A percentile compares a stretch with the other conserved stretches of the same genome.
Conservation (phyloP, 345 rosid species). For the Nephelium lappaceum region DNA sequence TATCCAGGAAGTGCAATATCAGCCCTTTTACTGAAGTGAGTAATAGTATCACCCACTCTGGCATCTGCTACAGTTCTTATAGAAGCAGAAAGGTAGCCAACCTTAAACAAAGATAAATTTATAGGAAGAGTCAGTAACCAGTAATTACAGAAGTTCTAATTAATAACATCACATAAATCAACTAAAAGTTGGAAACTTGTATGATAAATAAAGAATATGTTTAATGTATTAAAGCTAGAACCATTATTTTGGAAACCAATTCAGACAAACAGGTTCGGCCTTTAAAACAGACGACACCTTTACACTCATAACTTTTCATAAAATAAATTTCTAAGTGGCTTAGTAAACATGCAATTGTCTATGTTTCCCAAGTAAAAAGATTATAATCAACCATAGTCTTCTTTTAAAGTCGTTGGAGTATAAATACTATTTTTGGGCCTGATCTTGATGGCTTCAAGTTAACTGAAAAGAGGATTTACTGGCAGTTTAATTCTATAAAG, state of each 20-base stretch:
- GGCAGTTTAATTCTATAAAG: too few relatives aligned
- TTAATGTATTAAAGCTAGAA: background rate
- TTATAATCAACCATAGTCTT: background rate
- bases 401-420: background rate
- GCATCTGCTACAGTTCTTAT: constrained; percentile 97
- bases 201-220: background rate
- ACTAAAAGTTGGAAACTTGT: background rate
- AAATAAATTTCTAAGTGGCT: background rate
- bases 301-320: background rate
- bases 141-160: background rate
- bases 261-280: background rate
- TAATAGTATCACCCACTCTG: constrained; percentile 94
- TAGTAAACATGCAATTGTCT: background rate
- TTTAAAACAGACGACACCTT: background rate
- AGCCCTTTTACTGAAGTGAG: constrained; percentile 70
- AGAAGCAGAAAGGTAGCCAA: constrained; percentile 96
- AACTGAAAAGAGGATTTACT: too few relatives aligned
- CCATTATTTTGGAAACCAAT: background rate
- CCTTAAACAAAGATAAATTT: constrained; percentile 45
- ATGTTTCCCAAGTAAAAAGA: background rate
- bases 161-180: background rate
- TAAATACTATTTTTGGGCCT: background rate
- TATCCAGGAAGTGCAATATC: constrained; percentile 86
- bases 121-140: background rate
- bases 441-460: too few relatives aligned